phyloP scores from a whole-genome alignment of 805 yeast species.

The Hanseniaspora lindneri region DNA sequence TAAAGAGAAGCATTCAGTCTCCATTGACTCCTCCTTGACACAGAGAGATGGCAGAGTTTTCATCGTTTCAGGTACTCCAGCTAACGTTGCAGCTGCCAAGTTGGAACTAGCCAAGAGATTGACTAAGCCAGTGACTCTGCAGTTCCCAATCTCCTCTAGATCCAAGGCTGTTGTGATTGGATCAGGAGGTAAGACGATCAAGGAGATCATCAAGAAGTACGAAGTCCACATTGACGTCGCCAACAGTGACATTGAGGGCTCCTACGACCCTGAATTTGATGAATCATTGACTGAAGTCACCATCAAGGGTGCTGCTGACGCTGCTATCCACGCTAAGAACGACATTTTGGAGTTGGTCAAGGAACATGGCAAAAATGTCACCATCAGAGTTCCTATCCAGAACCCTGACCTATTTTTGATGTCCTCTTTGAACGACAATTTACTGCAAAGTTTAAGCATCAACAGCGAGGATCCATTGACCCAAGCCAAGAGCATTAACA shows the following conservation, averaged over 20 bases:
- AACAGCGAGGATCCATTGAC: conserved; percentile 15
- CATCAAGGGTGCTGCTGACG: conserved; percentile 74
- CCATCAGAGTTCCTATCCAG: conserved; percentile 35
- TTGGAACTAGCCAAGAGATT: conserved; percentile 63
- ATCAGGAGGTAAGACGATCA: conserved; percentile 68
- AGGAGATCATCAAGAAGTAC: conserved; percentile 59
- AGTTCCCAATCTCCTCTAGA: conserved; percentile 60
- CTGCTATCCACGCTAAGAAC: conserved; percentile 60
- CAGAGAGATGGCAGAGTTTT: conserved; percentile 63
- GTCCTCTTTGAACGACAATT: conserved; percentile 23
- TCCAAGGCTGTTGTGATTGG: conserved; percentile 76
- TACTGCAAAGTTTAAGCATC: conserved; percentile 28
- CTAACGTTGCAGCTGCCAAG: conserved; percentile 55
- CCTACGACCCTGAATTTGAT: conserved; percentile 45
- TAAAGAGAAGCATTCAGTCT: conserved; percentile 48
- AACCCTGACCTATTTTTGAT: conserved; percentile 28
- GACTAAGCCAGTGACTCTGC: conserved; percentile 56
- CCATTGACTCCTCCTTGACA: conserved; percentile 73
- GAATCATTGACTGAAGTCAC: conserved; percentile 50
- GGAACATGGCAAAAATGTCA: conserved; percentile 54
- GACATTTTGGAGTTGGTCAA: conserved; percentile 62
- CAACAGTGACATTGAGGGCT: conserved; percentile 26
- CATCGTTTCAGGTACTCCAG: conserved; percentile 63
- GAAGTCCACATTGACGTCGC: conserved; percentile 55
- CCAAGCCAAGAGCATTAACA: conserved; percentile 21